Conservation (phyloP, 768 basidiomycete species). For the Boletus rubropictus region DNA sequence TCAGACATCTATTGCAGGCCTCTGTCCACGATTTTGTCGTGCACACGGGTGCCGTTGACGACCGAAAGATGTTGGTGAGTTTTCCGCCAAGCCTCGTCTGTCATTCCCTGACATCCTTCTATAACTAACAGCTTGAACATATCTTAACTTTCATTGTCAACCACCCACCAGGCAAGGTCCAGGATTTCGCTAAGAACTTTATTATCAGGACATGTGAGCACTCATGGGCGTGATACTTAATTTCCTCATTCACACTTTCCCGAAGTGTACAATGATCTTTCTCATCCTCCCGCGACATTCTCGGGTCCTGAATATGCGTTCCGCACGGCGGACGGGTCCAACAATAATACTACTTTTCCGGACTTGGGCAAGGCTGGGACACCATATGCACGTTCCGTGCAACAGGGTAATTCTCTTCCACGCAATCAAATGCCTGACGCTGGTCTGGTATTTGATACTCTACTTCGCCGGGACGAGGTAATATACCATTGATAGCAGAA, state of each 20-base stretch:
- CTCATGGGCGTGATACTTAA: not conserved
- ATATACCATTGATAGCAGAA: slow-evolving; percentile 1
- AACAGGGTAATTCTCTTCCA: slow-evolving; percentile 60
- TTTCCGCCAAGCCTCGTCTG: not conserved
- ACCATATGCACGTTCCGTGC: slow-evolving; percentile 81
- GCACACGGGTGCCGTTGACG: slow-evolving; percentile 62
- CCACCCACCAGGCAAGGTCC: slow-evolving; percentile 42
- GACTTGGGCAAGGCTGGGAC: slow-evolving; percentile 72
- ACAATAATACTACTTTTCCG: slow-evolving; percentile 67
- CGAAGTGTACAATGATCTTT: slow-evolving; percentile 74
- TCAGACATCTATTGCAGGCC: slow-evolving; percentile 34
- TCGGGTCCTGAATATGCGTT: slow-evolving; percentile 59
- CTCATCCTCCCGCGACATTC: slow-evolving; percentile 70
- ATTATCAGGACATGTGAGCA: slow-evolving; percentile 52
- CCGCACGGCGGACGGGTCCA: slow-evolving; percentile 71
- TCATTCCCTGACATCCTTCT: not conserved
- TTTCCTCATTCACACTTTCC: not conserved
- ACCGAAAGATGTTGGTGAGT: slow-evolving; percentile 69
- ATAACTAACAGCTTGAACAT: slow-evolving; percentile 56
- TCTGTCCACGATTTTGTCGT: slow-evolving; percentile 56
- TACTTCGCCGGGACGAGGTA: slow-evolving; percentile 68
- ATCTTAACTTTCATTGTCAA: slow-evolving; percentile 57
- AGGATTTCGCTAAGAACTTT: slow-evolving; percentile 35
- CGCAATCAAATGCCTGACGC: slow-evolving; percentile 69
- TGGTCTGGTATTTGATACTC: slow-evolving; percentile 73